phyloP scores from a whole-genome alignment of 768 basidiomycete genomes.

The Leccinum sublutescens region DNA sequence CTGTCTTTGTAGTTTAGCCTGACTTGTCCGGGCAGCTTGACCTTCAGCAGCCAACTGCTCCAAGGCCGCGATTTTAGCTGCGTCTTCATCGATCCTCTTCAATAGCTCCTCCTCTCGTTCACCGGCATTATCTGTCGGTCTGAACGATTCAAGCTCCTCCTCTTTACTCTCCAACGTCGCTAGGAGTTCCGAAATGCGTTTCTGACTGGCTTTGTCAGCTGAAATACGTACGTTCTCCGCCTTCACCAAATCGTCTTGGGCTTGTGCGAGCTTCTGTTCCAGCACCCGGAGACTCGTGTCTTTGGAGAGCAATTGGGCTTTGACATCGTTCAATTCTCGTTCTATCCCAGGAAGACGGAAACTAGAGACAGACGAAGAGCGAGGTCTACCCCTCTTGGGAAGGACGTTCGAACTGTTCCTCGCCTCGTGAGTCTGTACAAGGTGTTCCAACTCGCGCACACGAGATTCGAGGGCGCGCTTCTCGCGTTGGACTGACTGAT shows the following conservation, averaged over 20 bases:
- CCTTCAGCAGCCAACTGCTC: constrained; percentile 47
- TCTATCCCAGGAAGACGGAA: constrained; percentile 51
- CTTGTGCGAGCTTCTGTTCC: constrained; percentile 48
- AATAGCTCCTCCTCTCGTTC: constrained; percentile 60
- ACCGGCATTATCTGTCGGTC: constrained; percentile 37
- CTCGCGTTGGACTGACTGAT: constrained; percentile 53
- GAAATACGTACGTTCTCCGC: constrained; percentile 61
- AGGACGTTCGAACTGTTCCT: constrained; percentile 30
- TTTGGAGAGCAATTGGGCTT: constrained; percentile 42
- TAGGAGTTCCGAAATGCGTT: constrained; percentile 45
- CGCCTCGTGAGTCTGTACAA: constrained; percentile 38
- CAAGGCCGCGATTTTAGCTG: constrained; percentile 59
- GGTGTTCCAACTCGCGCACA: constrained; percentile 55
- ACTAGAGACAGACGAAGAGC: constrained; percentile 60
- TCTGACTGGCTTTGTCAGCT: constrained; percentile 44
- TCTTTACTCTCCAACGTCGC: constrained; percentile 52
- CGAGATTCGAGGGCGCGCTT: constrained; percentile 55
- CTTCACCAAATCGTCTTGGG: constrained; percentile 47
- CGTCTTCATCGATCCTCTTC: constrained; percentile 71
- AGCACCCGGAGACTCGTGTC: constrained; percentile 42
- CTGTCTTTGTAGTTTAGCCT: constrained; percentile 37
- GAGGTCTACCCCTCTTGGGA: constrained; percentile 41
- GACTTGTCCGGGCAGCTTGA: constrained; percentile 31
- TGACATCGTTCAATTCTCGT: constrained; percentile 51
- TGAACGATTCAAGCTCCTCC: constrained; percentile 53